A percentile compares a stretch with the other conserved stretches of the same genome.
phyloP scores from a whole-genome alignment of 768 basidiomycete species.

The Hypsizygus marmoreus region DNA sequence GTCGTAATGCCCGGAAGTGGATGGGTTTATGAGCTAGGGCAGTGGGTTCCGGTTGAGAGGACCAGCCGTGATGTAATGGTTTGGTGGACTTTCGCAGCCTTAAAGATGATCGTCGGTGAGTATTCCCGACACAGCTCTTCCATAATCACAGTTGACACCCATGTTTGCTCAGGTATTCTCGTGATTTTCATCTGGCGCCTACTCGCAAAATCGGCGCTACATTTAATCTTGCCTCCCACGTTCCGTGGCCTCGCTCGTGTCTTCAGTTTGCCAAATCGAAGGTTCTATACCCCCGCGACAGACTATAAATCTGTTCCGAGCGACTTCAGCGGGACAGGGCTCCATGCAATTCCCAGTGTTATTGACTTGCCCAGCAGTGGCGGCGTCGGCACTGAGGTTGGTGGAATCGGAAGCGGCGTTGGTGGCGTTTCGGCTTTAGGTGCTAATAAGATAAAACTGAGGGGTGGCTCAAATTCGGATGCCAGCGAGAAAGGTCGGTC shows the following conservation, averaged over 20 bases:
- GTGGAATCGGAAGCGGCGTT: slow-evolving; percentile 42
- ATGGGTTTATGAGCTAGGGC: slow-evolving; percentile 33
- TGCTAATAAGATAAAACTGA: slow-evolving; percentile 68
- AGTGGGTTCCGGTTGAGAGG: slow-evolving; percentile 38
- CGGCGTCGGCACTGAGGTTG: slow-evolving; percentile 45
- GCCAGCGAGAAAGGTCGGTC: slow-evolving; percentile 18
- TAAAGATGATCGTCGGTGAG: slow-evolving; percentile 50
- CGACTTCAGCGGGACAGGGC: slow-evolving; percentile 48
- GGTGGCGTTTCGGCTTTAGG: slow-evolving; percentile 17
- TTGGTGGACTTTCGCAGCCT: slow-evolving; percentile 48
- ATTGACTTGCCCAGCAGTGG: slow-evolving; percentile 70
- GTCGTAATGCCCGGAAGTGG: slow-evolving; percentile 62
- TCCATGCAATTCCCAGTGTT: slow-evolving; percentile 81
- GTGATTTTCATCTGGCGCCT: slow-evolving; percentile 89
- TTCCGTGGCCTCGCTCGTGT: slow-evolving; percentile 75
- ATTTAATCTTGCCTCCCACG: slow-evolving; percentile 76
- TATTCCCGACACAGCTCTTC: slow-evolving; percentile 1
- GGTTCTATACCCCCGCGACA: slow-evolving; percentile 90
- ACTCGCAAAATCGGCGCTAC: slow-evolving; percentile 75
- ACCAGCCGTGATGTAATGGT: slow-evolving; percentile 39
- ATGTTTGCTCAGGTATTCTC: slow-evolving; percentile 55
- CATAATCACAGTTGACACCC: slow-evolving; percentile 1
- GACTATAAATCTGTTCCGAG: slow-evolving; percentile 76
- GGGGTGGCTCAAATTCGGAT: slow-evolving; percentile 29
- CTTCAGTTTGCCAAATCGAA: slow-evolving; percentile 75